These are phyloP conservation scores for Cystoisospora suis DNA, from an alignment of 169 alveolate species.

Conservation along the genomic window DNA sequence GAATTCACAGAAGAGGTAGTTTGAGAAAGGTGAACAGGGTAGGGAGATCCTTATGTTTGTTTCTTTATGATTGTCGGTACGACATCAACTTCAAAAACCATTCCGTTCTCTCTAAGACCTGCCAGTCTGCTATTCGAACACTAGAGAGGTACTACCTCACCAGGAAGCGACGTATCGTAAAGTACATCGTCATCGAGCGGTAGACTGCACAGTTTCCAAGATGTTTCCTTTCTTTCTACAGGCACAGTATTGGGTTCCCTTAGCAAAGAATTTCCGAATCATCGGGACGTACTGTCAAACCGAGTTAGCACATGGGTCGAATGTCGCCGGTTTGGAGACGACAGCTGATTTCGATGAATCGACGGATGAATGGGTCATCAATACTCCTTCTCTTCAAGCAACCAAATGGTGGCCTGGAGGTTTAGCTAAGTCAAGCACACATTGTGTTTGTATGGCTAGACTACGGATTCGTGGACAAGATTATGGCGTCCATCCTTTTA, in stretches of 20 bases:
- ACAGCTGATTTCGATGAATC: conserved; percentile 50
- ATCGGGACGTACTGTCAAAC: conserved; percentile 70
- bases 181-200: too few species aligned
- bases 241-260: conserved; percentile 57
- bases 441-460: conserved; percentile 67
- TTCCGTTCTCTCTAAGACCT: too few species aligned
- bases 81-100: too few species aligned
- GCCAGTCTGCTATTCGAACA: too few species aligned
- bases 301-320: conserved; percentile 66
- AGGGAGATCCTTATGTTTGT: too few species aligned
- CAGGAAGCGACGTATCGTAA: too few species aligned
- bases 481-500: conserved; percentile 69
- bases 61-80: too few species aligned
- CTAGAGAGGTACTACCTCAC: too few species aligned
- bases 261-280: conserved; percentile 67
- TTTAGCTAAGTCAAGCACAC: conserved; percentile 65
- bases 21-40: too few species aligned
- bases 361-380: conserved; percentile 62
- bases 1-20: too few species aligned
- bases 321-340: conserved; percentile 65
- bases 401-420: conserved; percentile 75
- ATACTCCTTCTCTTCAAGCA: conserved; percentile 59
- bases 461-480: conserved; percentile 47
- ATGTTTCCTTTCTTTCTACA: too few species aligned
- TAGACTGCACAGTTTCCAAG: too few species aligned